Evolutionary conservation across 2,329 filamentous ascomycete species (phyloP).

Genomic region (Pestalotiopsis sp.): DNA sequence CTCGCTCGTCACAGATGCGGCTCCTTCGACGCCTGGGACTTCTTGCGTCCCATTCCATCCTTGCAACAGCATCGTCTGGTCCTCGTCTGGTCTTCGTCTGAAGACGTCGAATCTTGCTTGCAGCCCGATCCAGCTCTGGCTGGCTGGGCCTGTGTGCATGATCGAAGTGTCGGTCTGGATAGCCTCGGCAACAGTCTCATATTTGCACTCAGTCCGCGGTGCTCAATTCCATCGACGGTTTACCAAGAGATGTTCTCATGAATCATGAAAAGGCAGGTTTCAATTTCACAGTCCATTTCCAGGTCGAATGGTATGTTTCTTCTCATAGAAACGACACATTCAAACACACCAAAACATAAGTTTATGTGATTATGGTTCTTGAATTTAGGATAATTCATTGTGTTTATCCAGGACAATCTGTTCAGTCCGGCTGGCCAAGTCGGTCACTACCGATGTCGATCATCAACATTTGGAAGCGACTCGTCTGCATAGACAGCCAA

Average conservation of each 20-base stretch:
- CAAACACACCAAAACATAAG: conserved; percentile 1
- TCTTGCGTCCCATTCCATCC: not conserved
- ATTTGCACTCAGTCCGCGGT: not conserved
- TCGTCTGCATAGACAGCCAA: not conserved
- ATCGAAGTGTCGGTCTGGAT: not conserved
- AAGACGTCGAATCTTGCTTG: conserved; percentile 9
- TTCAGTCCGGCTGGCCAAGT: conserved; percentile 10
- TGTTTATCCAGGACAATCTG: not conserved
- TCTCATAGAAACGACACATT: not conserved
- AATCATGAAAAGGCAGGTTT: not conserved
- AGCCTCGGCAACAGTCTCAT: conserved; percentile 5
- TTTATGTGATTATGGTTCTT: not conserved
- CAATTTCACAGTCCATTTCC: not conserved
- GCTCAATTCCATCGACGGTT: not conserved
- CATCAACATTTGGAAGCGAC: not conserved
- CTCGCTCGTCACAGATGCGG: not conserved
- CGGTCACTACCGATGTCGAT: conserved; percentile 6
- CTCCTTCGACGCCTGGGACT: not conserved
- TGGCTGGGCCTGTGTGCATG: not conserved
- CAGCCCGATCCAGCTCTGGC: not conserved
- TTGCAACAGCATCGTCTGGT: conserved; percentile 1
- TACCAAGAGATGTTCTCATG: not conserved
- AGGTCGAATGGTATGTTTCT: not conserved
- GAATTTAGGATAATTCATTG: conserved; percentile 9
- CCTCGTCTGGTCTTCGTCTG: conserved; percentile 11